phyloP scores from a whole-genome alignment of 176 grass and related monocot species.

The Chrysopogon serrulatus region DNA sequence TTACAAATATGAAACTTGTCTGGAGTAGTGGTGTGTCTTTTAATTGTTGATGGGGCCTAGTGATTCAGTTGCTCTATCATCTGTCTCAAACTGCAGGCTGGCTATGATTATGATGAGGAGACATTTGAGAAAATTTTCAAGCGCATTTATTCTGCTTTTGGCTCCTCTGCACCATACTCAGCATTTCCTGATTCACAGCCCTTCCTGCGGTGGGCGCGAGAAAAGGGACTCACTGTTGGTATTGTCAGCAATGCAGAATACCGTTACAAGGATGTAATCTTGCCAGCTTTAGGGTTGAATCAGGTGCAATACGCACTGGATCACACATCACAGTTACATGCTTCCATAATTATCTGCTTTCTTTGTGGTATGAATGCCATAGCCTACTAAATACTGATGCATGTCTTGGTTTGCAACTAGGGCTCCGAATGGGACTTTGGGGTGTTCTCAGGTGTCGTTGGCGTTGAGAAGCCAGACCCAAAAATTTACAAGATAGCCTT shows the following conservation, averaged over 20 bases:
- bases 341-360: background rate
- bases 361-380: background rate
- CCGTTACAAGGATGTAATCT: constrained; percentile 85
- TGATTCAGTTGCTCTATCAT: constrained; percentile 3
- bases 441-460: constrained; percentile 57
- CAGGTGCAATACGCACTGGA: constrained; percentile 27
- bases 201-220: constrained; percentile 70
- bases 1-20: background rate
- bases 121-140: constrained; percentile 97
- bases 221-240: constrained; percentile 72
- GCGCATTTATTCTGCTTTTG: constrained; percentile 85
- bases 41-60: background rate
- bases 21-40: background rate
- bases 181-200: constrained; percentile 76
- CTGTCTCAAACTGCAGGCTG: constrained; percentile 52
- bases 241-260: constrained; percentile 95
- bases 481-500: constrained; percentile 80
- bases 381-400: background rate
- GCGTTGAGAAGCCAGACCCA: constrained; percentile 86
- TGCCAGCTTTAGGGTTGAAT: constrained; percentile 78
- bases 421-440: constrained; percentile 53
- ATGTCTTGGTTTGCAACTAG: constrained; percentile 23
- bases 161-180: constrained; percentile 84
- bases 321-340: background rate
- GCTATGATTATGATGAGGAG: constrained; percentile 88